A percentile compares a stretch with the other conserved stretches of the same genome.
These are phyloP conservation scores for Heteromeles arbutifolia DNA, from an alignment of 306 rosid species.

Conservation along the genomic window DNA sequence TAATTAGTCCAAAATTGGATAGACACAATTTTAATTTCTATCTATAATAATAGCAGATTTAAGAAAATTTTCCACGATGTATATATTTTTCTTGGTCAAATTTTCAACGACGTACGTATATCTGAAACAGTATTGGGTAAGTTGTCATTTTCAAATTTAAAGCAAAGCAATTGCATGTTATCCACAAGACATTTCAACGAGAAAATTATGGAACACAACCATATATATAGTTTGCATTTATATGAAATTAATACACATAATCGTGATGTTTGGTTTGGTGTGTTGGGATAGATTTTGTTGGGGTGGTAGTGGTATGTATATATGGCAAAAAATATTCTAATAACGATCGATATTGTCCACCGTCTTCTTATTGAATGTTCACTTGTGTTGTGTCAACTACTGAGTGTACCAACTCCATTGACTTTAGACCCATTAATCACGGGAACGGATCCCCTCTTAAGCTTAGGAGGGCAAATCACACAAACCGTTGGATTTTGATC, in stretches of 20 bases:
- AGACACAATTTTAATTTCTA: too few relatives aligned
- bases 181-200: neutral
- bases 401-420: neutral
- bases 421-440: neutral
- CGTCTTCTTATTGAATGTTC: neutral
- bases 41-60: too few relatives aligned
- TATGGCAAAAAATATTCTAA: neutral
- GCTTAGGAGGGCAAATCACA: too few relatives aligned
- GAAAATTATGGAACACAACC: neutral
- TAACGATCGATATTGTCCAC: neutral
- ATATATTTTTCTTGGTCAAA: too few relatives aligned
- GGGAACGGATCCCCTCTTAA: too few relatives aligned
- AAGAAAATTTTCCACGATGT: neutral
- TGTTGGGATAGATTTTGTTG: neutral
- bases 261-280: neutral
- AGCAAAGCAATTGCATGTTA: neutral
- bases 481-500: fast-evolving
- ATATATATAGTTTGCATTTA: neutral
- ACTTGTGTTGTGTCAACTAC: neutral
- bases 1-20: too few relatives aligned
- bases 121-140: too few relatives aligned
- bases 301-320: neutral
- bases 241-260: neutral
- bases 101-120: too few relatives aligned
- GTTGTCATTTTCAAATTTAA: neutral